Conservation (phyloP, 208 protist species). For the Trypanosomatidae sp. region DNA sequence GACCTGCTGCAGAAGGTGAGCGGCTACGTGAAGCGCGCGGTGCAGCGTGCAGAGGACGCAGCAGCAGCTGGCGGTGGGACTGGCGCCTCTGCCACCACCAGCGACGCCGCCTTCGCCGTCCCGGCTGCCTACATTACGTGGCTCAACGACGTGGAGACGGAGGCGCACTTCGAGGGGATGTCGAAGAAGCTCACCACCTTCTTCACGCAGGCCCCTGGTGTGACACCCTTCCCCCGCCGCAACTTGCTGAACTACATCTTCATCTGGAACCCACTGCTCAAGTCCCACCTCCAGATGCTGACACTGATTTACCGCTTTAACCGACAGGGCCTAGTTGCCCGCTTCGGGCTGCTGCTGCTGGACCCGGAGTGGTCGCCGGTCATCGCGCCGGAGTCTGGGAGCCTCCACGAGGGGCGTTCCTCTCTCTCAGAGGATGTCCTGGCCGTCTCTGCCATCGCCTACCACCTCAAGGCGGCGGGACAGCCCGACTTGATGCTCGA, state of each 20-base stretch:
- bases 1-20: too few species aligned
- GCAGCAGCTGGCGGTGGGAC: neutral
- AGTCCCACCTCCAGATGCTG: constrained; percentile 12
- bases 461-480: too few species aligned
- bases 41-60: neutral
- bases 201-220: constrained; percentile 1
- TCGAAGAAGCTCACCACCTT: constrained; percentile 11
- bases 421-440: too few species aligned
- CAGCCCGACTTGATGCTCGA: too few species aligned
- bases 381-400: neutral
- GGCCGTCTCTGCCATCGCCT: too few species aligned
- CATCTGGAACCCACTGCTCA: constrained; percentile 13
- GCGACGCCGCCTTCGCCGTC: constrained; percentile 14
- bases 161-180: constrained; percentile 10
- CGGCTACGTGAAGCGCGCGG: constrained; percentile 9
- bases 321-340: constrained; percentile 7
- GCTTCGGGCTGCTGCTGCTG: constrained; percentile 21
- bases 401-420: neutral
- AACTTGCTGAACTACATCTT: constrained; percentile 24
- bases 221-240: constrained; percentile 20
- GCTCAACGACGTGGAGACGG: constrained; percentile 40
- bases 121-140: constrained; percentile 16
- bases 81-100: too few species aligned
- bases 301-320: constrained; percentile 1
- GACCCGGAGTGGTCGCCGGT: constrained; percentile 21